A percentile compares a stretch with the other conserved stretches of the same genome.
Conservation (phyloP, 1,284 basidiomycete genomes). For the Pholiota adiposa region DNA sequence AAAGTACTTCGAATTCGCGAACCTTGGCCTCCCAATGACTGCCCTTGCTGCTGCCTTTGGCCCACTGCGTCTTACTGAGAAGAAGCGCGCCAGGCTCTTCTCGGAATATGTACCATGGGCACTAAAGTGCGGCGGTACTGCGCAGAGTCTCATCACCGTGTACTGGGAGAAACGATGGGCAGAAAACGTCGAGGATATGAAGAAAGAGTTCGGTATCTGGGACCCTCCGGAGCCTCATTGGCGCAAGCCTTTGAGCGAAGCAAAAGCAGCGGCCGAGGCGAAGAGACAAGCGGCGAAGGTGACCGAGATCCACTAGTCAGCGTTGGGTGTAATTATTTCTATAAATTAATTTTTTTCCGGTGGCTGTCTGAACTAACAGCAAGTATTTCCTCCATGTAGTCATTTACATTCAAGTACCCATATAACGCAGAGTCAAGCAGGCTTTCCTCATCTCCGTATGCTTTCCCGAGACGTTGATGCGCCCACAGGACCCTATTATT, state of each 20-base stretch:
- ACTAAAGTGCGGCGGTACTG: constrained; percentile 75
- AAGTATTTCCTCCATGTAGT: background rate
- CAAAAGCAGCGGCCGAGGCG: constrained; percentile 47
- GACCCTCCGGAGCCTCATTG: constrained; percentile 71
- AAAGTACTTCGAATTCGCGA: constrained; percentile 95
- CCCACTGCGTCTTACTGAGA: constrained; percentile 61
- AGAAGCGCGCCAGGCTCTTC: constrained; percentile 63
- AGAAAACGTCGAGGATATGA: constrained; percentile 80
- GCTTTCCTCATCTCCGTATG: background rate
- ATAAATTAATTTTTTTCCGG: background rate
- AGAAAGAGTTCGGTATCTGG: constrained; percentile 84
- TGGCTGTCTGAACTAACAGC: background rate
- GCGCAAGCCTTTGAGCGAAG: constrained; percentile 62
- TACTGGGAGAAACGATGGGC: constrained; percentile 98
- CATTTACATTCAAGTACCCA: background rate
- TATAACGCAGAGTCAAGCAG: background rate
- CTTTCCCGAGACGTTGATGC: background rate
- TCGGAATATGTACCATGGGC: constrained; percentile 92
- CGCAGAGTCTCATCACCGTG: constrained; percentile 83
- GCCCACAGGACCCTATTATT: background rate
- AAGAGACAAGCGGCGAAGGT: constrained; percentile 10
- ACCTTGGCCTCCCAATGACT: constrained; percentile 91
- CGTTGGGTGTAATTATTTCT: background rate
- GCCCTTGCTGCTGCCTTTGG: constrained; percentile 82
- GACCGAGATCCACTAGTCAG: background rate